phyloP scores from a whole-genome alignment of 1,284 basidiomycete genomes.

The Ceratorhiza oryzae-sativae region DNA sequence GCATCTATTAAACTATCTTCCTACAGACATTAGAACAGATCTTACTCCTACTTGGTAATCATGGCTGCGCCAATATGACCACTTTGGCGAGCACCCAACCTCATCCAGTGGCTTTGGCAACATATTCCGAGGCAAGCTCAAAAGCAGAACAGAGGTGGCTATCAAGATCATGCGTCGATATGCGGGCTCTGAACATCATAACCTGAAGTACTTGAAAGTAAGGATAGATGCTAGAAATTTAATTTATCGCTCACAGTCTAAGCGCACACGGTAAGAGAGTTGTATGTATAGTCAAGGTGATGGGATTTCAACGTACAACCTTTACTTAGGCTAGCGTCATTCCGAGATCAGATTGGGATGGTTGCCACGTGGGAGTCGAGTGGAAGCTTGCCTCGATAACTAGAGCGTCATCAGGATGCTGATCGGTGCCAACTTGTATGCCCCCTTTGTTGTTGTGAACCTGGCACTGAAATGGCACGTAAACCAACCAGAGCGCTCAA shows the following conservation, averaged over 20 bases:
- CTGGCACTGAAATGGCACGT: no score
- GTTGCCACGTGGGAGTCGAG: not conserved
- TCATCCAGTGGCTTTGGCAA: not conserved
- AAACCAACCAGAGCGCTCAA: not conserved
- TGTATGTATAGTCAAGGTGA: constrained; percentile 21
- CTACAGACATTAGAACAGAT: constrained; percentile 1
- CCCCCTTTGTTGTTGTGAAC: not conserved
- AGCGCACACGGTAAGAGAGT: not conserved
- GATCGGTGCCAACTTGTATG: not conserved
- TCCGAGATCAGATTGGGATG: constrained; percentile 13
- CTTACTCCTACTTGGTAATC: not conserved
- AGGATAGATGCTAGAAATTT: not conserved
- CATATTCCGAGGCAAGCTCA: not conserved
- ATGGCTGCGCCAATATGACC: constrained; percentile 5
- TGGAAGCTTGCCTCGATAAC: not conserved
- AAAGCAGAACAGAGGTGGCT: not conserved
- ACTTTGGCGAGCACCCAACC: not conserved
- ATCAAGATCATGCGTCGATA: constrained; percentile 1
- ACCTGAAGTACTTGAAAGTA: not conserved
- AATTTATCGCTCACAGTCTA: not conserved
- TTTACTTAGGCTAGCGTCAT: not conserved
- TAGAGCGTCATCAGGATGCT: not conserved
- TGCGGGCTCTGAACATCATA: no score
- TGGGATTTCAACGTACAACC: not conserved
- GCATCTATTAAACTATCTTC: no score